Conservation (phyloP, 305 asterid genomes). For the Coffea humblotiana region DNA sequence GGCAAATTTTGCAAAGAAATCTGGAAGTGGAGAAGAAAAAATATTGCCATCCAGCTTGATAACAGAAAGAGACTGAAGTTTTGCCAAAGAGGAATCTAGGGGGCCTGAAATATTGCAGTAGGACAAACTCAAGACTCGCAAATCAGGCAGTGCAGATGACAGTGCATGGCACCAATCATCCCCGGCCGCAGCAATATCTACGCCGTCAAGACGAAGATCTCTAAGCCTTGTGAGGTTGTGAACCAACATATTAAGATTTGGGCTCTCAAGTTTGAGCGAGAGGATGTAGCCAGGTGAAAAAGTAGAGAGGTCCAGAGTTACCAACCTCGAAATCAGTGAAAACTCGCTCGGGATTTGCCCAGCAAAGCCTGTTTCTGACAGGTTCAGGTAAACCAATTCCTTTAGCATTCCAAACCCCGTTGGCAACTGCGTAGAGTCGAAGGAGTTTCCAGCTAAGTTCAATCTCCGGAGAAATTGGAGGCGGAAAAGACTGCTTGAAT, state of each 20-base stretch:
- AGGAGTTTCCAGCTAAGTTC: conserved; percentile 43
- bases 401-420: conserved; percentile 37
- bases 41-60: conserved; percentile 46
- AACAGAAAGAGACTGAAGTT: conserved; percentile 44
- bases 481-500: conserved; percentile 37
- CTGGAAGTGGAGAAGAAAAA: conserved; percentile 43
- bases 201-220: conserved; percentile 52
- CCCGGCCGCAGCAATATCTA: conserved; percentile 49
- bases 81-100: conserved; percentile 35
- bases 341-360: conserved; percentile 53
- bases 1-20: conserved; percentile 38
- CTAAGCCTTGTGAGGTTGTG: conserved; percentile 33
- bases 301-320: conserved; percentile 52
- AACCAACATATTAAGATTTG: conserved; percentile 36
- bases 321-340: conserved; percentile 47
- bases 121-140: conserved; percentile 54
- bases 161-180: conserved; percentile 42
- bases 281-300: neutral
- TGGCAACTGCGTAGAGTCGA: conserved; percentile 33
- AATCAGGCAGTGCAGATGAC: conserved; percentile 47
- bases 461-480: conserved; percentile 39
- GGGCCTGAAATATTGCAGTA: conserved; percentile 41
- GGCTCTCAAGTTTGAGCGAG: conserved; percentile 32
- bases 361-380: conserved; percentile 42
- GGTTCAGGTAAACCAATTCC: conserved; percentile 39